Base-by-base conservation (phyloP, 2,329 filamentous ascomycete species). In the Peltaster fructicola region DNA sequence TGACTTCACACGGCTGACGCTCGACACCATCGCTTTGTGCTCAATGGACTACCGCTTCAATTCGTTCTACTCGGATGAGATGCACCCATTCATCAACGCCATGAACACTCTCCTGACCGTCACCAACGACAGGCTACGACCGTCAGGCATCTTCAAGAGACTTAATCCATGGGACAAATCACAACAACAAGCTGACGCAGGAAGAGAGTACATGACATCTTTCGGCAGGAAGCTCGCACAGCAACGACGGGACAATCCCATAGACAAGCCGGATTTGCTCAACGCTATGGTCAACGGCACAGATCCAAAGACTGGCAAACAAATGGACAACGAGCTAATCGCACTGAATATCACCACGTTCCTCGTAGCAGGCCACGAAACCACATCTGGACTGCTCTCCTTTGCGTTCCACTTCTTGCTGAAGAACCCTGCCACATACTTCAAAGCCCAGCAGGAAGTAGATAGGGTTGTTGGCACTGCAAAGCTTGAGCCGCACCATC, bases 31-130 rank as follows among this genome's bases (percentile, higher is more conserved):
- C 7, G 70, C 70, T 3, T 58, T 80, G 4, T 75, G 72, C 44
- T 56, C 67, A 7, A 74, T 77, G 66, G 65, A 65, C 17, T 72
- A 61, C 30, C 66, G 74, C n/a, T 79, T 80, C 56, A 79, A 80
- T 47, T 73, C 66, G 1, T 80, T 72, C 48, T 80, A 80, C 40
- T 56, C 59, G 14, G 63, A 74, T 8, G 56, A 65, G 5, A 52
- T 73, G 43, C 75, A 81, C 32, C 73, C 72, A 0, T 80, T 80
- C 34, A 57, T 78, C 20, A 47, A 59, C 23, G 65, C 70, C 20
- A 77, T 80, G 73, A 57, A 57, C 2, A 57, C 57, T 9, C 63
- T 74, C 24, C 51, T 80, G 2, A 37, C 46, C 4, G 71, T 71
- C 31, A 63, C 59, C 4, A 63, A 63, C 14, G 52, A 50, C 7